Base-by-base conservation (phyloP, 2,329 filamentous ascomycete species). In the Fusarium piperis region DNA sequence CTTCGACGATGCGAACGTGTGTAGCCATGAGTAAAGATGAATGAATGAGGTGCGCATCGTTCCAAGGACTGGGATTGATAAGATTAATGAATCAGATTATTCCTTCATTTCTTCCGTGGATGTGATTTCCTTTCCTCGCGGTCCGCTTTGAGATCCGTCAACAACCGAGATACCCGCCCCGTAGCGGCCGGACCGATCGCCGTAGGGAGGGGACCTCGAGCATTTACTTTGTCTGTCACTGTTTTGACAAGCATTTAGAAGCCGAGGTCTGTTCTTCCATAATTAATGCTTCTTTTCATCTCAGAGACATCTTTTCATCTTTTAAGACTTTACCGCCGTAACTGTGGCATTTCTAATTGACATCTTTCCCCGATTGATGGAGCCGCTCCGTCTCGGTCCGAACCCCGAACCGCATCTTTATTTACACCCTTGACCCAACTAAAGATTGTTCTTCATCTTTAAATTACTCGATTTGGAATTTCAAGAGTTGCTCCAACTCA, bases 1-100 rank as follows among this genome's bases (percentile, higher is more conserved):
- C 91, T 78, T 93, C 91, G 58, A 93, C 88, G 32, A 70, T 67
- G 16, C 69, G 57, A 7, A 71, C 63, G 16, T 26, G 35, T 15
- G 48, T n/a, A 9, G 33, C 23, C 35, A 53, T 63, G 32, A 11
- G 33, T 12, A 52, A 46, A 2, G 32, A 59, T 57, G 33, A 6
- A 36, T 38, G 23, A 0, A 35, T 52, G 15, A 12, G 3, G 1
- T 48, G 6, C 3, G 10, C 44, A 48, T 48, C 6, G 30, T 11
- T 7, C 3, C 15, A 30, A 16, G 15, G 9, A 10, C 23, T 10
- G 8, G 44, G n/a, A 6, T 3, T n/a, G 23, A 16, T 11, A n/a
- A 16, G 11, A 13, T 48, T 30, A 48, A 57, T 38, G 52, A 36
- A 55, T 38, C 2, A 15, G 11, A 18, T 28, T 55, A 9, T 5